Evolutionary conservation across 1,284 basidiomycete genomes (phyloP).

Genomic region (Rhizoctonia solani): DNA sequence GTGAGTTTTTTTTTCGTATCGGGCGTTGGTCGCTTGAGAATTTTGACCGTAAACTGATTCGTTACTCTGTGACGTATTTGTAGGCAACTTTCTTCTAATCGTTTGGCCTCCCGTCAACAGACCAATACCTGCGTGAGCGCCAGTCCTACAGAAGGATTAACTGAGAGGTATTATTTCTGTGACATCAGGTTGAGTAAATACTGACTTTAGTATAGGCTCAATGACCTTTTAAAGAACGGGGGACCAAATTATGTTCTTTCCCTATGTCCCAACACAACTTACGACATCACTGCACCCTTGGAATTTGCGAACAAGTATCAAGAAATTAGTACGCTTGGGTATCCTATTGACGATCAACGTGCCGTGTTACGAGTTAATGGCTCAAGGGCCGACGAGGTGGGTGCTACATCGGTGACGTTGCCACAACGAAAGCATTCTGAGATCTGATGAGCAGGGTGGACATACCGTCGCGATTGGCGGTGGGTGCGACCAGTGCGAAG

Average conservation of each 20-base stretch:
- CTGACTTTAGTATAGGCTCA: conserved; percentile 5
- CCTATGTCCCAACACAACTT: conserved; percentile 66
- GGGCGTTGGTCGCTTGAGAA: too few relatives aligned
- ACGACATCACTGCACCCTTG: conserved; percentile 65
- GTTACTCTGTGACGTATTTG: too few relatives aligned
- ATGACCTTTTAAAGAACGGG: not conserved
- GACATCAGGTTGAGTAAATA: not conserved
- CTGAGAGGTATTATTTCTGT: not conserved
- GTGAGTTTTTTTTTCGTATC: conserved; percentile 1
- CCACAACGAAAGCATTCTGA: not conserved
- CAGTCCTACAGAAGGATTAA: conserved; percentile 7
- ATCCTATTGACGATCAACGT: conserved; percentile 61
- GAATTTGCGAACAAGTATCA: conserved; percentile 66
- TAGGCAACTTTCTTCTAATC: not conserved
- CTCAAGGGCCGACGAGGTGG: conserved; percentile 46
- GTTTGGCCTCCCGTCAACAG: not conserved
- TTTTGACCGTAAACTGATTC: not conserved
- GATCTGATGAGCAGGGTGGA: conserved; percentile 44
- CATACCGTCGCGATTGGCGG: conserved; percentile 75
- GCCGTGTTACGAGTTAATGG: conserved; percentile 64
- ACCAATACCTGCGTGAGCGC: conserved; percentile 7
- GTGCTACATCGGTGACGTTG: not conserved
- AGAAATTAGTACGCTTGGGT: conserved; percentile 77
- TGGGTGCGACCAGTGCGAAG: conserved; percentile 59
- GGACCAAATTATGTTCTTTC: conserved; percentile 62